A percentile compares a stretch with the other conserved stretches of the same genome.
phyloP scores from a whole-genome alignment of 2,329 filamentous ascomycete genomes.

The Penicillium palitans region DNA sequence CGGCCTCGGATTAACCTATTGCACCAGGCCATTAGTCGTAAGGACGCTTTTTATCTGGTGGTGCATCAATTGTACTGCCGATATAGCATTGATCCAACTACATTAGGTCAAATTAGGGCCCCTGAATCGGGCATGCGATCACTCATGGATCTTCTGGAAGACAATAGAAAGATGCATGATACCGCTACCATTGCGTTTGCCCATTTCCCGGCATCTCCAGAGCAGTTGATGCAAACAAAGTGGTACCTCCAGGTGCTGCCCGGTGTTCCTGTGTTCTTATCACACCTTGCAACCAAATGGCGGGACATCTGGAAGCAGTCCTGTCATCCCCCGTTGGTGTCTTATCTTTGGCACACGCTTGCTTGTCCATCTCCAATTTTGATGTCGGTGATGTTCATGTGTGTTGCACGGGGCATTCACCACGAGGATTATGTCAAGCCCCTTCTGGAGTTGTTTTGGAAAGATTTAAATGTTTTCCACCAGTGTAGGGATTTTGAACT shows the following conservation, averaged over 20 bases:
- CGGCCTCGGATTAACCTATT: slow-evolving; percentile 56
- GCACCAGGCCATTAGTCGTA: slow-evolving; percentile 53
- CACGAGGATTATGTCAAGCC: background rate
- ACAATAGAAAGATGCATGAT: slow-evolving; percentile 6
- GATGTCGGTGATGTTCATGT: slow-evolving; percentile 11
- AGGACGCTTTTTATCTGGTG: slow-evolving; percentile 65
- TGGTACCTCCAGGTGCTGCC: slow-evolving; percentile 35
- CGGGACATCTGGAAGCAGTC: slow-evolving; percentile 25
- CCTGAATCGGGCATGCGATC: background rate
- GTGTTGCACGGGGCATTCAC: background rate
- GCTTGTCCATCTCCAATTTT: slow-evolving; percentile 1
- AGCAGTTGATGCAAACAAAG: slow-evolving; percentile 27
- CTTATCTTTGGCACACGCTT: background rate
- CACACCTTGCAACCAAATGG: slow-evolving; percentile 48
- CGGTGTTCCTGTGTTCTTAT: slow-evolving; percentile 50
- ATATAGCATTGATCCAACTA: slow-evolving; percentile 44
- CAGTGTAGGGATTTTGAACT: background rate
- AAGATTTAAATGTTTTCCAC: background rate
- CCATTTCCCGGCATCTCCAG: slow-evolving; percentile 46
- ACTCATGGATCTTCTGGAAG: slow-evolving; percentile 5
- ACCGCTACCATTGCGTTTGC: slow-evolving; percentile 3
- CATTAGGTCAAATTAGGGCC: slow-evolving; percentile 34
- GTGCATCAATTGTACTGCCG: slow-evolving; percentile 67
- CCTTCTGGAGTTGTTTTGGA: background rate
- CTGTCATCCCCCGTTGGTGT: background rate